Evolutionary conservation across 1,284 basidiomycete genomes (phyloP).

Genomic region (Trichosporon coremiiforme): DNA sequence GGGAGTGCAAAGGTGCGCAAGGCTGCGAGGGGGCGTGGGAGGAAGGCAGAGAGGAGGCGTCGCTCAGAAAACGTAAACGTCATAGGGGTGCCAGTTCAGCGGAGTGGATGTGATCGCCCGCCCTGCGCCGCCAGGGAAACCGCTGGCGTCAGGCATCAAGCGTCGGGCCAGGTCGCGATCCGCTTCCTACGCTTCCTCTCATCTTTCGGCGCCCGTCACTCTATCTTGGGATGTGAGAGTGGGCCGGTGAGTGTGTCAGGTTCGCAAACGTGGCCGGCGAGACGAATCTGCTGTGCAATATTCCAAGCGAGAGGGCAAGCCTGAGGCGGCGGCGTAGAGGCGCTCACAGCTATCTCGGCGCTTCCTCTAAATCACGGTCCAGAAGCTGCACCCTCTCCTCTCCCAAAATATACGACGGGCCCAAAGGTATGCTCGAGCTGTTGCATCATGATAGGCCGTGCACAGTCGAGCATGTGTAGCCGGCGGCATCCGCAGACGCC

Average conservation of each 20-base stretch:
- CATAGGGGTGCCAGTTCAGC: neutral
- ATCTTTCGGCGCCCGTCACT: neutral
- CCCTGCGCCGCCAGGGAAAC: neutral
- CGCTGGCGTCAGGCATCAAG: too few species aligned
- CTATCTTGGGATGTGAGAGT: neutral
- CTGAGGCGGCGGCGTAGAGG: neutral
- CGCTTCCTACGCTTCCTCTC: too few species aligned
- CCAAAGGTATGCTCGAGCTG: neutral
- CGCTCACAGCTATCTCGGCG: too few species aligned
- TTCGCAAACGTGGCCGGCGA: neutral
- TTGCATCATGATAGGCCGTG: neutral
- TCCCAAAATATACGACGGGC: neutral
- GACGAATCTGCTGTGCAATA: too few species aligned
- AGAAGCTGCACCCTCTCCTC: neutral
- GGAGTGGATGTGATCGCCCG: slow-evolving; percentile 1
- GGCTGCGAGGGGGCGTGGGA: too few species aligned
- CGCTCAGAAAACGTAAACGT: neutral
- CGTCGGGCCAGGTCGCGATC: neutral
- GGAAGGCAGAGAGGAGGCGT: neutral
- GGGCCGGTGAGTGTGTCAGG: neutral
- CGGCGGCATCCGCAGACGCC: slow-evolving; percentile 11
- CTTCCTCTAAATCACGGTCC: neutral
- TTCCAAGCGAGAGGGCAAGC: neutral
- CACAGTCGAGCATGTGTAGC: neutral
- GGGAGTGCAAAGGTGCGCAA: neutral